Percentiles rank a stretch among this genome's conserved stretches.
Conservation (phyloP, 2,329 filamentous ascomycete genomes). For the Raffaelea ambrosiae region DNA sequence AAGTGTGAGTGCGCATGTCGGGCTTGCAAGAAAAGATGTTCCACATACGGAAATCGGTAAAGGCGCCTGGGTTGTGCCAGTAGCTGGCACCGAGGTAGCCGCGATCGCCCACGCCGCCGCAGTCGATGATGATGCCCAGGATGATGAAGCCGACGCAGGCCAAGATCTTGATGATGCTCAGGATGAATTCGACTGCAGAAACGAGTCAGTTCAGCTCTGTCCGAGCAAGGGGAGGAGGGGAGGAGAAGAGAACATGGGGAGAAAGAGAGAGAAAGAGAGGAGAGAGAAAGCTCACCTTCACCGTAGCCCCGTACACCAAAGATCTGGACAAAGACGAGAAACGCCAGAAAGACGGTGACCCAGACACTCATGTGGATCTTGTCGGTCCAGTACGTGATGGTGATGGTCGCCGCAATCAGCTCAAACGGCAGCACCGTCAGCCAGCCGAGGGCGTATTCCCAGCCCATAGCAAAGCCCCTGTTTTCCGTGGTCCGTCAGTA, state of each 20-base stretch:
- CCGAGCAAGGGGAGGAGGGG: too few relatives aligned
- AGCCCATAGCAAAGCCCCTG: constrained; percentile 42
- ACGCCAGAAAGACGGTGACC: constrained; percentile 46
- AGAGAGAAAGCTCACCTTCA: too few relatives aligned
- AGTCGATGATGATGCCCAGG: constrained; percentile 50
- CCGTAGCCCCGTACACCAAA: constrained; percentile 51
- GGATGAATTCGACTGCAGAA: constrained; percentile 40
- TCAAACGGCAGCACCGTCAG: constrained; percentile 44
- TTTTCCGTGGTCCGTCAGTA: too few relatives aligned
- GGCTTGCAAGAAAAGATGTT: too few relatives aligned
- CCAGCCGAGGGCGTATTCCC: constrained; percentile 43
- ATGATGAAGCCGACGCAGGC: constrained; percentile 57
- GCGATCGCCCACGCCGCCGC: constrained; percentile 44
- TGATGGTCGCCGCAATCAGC: constrained; percentile 43
- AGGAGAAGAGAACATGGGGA: too few relatives aligned
- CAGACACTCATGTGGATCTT: constrained; percentile 44
- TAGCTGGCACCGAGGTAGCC: constrained; percentile 55
- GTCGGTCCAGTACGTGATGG: constrained; percentile 41
- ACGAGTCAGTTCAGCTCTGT: too few relatives aligned
- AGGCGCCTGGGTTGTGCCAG: too few relatives aligned
- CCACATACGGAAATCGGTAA: too few relatives aligned
- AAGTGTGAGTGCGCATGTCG: too few relatives aligned
- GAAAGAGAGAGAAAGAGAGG: too few relatives aligned
- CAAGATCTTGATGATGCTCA: constrained; percentile 48
- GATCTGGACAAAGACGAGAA: constrained; percentile 40